phyloP scores from a whole-genome alignment of 192 early-diverging fungal genomes.

The Neocallimastix lanati region DNA sequence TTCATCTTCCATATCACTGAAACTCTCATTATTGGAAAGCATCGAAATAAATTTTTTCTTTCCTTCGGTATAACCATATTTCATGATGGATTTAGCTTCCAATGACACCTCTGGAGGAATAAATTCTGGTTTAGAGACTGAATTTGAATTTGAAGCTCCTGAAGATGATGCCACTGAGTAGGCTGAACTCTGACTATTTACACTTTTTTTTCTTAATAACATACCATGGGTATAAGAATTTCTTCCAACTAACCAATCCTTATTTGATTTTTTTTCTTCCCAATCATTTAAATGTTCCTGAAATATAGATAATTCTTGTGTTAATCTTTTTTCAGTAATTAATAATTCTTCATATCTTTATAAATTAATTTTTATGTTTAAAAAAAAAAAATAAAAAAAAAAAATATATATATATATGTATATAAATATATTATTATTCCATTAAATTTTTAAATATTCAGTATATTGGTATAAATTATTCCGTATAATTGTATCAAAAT shows the following conservation, averaged over 20 bases:
- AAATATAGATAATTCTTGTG: not conserved
- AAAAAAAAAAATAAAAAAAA: too few relatives aligned
- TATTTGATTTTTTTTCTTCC: not conserved
- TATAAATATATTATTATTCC: too few relatives aligned
- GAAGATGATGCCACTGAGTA: not conserved
- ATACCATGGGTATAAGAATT: too few relatives aligned
- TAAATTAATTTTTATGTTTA: too few relatives aligned
- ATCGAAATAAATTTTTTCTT: not conserved
- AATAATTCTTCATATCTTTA: not conserved
- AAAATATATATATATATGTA: too few relatives aligned
- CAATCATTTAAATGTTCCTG: not conserved
- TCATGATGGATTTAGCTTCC: not conserved
- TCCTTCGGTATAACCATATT: not conserved
- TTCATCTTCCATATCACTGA: too few relatives aligned
- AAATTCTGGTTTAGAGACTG: not conserved
- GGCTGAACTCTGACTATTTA: not conserved
- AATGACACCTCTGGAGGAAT: not conserved
- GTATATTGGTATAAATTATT: too few relatives aligned
- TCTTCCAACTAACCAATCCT: too few relatives aligned
- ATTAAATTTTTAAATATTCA: too few relatives aligned
- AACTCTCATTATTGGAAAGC: too few relatives aligned
- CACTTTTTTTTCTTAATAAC: too few relatives aligned
- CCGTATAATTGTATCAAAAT: too few relatives aligned
- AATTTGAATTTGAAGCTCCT: not conserved
- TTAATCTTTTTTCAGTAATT: not conserved